A percentile compares a stretch with the other conserved stretches of the same genome.
These are phyloP conservation scores for Cerioporus squamosus DNA, from an alignment of 1,284 basidiomycete species.

Conservation along the genomic window DNA sequence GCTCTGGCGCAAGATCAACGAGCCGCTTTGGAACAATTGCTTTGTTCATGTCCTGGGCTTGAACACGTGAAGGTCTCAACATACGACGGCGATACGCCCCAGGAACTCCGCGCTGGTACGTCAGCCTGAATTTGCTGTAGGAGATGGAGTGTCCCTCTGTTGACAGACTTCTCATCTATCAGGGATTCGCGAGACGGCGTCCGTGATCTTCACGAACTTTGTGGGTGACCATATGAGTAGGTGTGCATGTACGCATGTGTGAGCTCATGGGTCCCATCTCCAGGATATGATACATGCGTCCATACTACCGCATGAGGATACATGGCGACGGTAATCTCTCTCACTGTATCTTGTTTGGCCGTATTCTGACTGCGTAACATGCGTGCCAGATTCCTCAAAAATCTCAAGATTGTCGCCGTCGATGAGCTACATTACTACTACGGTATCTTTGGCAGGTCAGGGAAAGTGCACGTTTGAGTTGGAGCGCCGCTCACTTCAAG, in stretches of 20 bases:
- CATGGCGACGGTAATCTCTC: constrained; percentile 73
- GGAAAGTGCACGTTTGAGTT: not conserved
- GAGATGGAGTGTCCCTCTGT: not conserved
- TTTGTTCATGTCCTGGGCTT: constrained; percentile 66
- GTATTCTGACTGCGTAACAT: not conserved
- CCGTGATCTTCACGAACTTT: constrained; percentile 80
- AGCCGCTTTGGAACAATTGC: constrained; percentile 66
- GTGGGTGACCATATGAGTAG: constrained; percentile 43
- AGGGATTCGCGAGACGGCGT: constrained; percentile 69
- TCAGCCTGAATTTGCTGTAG: not conserved
- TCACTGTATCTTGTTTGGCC: constrained; percentile 4
- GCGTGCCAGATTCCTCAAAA: constrained; percentile 64
- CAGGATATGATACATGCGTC: constrained; percentile 90
- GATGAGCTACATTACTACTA: constrained; percentile 88
- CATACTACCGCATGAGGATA: constrained; percentile 84
- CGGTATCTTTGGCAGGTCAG: constrained; percentile 73
- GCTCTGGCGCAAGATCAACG: constrained; percentile 92
- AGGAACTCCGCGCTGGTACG: constrained; percentile 62
- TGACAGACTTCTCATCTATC: not conserved
- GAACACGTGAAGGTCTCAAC: constrained; percentile 73
- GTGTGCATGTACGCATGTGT: not conserved
- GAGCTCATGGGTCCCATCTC: constrained; percentile 13
- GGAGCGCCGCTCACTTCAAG: not conserved
- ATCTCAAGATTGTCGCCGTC: constrained; percentile 80
- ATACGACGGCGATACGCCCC: constrained; percentile 89